Evolutionary conservation across 176 grass and related monocot genomes (phyloP).

Genomic region (Rhynchospora breviuscula): DNA sequence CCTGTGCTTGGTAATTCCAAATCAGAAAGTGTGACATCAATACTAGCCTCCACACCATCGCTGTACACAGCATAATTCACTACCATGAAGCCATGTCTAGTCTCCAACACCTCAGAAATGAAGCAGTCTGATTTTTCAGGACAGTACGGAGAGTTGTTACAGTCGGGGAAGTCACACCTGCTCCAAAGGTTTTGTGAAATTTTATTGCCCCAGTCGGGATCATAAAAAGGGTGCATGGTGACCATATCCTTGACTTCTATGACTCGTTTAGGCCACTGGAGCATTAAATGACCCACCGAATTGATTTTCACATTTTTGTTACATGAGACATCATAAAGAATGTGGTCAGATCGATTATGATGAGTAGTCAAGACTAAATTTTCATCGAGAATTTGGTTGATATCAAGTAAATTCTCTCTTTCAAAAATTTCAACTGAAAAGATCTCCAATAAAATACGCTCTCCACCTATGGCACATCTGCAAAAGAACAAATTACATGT

Average conservation of each 20-base stretch:
- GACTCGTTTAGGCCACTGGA: background rate
- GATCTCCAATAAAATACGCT: no score
- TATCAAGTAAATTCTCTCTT: no score
- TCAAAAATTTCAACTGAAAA: no score
- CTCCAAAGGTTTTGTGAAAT: no score
- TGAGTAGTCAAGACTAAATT: background rate
- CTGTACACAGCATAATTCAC: background rate
- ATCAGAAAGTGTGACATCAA: background rate
- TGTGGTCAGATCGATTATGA: background rate
- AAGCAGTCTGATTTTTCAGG: background rate
- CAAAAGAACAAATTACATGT: no score
- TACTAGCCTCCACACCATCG: background rate
- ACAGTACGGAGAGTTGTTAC: background rate
- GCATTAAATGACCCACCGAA: background rate
- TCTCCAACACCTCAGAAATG: background rate
- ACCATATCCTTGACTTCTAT: background rate
- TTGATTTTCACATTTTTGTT: background rate
- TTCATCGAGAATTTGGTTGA: no score
- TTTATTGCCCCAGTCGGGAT: background rate
- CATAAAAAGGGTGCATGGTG: background rate
- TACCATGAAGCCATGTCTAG: background rate
- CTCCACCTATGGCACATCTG: no score
- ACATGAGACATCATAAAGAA: background rate
- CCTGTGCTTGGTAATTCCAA: background rate
- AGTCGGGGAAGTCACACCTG: no score